phyloP scores from a whole-genome alignment of 2,329 filamentous ascomycete species.

The Venturia asperata region DNA sequence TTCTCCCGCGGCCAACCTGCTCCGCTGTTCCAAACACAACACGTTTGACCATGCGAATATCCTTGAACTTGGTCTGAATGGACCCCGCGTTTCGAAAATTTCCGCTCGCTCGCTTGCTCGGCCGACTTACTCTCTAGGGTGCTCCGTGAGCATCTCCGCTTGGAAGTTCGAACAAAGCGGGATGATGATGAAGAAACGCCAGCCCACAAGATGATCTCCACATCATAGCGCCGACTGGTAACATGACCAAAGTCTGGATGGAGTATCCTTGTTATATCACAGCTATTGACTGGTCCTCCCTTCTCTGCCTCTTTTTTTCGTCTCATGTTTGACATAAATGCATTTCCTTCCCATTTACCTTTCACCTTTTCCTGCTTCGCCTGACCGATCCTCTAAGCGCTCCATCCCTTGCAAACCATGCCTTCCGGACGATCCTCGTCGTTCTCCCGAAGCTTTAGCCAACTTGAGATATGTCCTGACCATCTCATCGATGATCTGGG shows the following conservation, averaged over 20 bases:
- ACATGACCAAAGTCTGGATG: not conserved
- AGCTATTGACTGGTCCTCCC: not conserved
- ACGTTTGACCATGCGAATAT: not conserved
- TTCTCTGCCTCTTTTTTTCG: not conserved
- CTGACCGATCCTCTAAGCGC: not conserved
- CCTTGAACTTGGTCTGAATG: not conserved
- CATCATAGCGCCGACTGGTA: not conserved
- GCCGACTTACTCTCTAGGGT: not conserved
- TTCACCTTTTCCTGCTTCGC: not conserved
- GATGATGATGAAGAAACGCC: not conserved
- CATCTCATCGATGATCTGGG: not conserved
- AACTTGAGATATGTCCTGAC: not conserved
- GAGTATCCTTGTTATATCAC: not conserved
- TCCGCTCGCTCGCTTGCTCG: not conserved
- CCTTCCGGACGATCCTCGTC: not conserved
- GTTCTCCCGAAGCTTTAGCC: not conserved
- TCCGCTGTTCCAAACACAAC: not conserved
- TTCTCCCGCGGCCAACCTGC: not conserved
- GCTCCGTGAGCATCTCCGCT: not conserved
- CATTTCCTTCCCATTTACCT: not conserved
- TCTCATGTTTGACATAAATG: conserved; percentile 2
- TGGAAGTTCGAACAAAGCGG: not conserved
- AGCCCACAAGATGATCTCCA: not conserved
- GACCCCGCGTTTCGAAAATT: not conserved
- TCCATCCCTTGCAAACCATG: not conserved